These are phyloP conservation scores for Straminergon stramineum DNA, from an alignment of 225 moss, liverwort and hornwort genomes.

Conservation along the genomic window DNA sequence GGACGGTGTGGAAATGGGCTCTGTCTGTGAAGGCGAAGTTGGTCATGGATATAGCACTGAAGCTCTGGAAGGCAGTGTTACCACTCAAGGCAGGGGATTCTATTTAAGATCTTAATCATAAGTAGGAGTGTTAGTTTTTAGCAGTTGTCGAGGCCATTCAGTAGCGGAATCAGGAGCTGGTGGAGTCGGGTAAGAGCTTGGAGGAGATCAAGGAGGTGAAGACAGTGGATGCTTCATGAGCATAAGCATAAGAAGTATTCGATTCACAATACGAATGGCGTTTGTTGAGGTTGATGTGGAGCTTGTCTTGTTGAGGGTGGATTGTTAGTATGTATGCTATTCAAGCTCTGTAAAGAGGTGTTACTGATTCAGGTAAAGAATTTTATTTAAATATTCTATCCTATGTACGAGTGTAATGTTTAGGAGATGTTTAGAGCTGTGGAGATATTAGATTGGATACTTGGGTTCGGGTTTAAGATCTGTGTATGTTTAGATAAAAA, in stretches of 20 bases:
- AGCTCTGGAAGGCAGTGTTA: neutral
- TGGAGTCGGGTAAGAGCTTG: neutral
- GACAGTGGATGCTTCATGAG: neutral
- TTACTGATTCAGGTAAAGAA: neutral
- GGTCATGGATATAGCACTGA: neutral
- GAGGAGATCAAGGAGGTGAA: neutral
- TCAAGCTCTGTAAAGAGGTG: neutral
- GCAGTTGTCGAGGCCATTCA: neutral
- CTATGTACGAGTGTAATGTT: neutral
- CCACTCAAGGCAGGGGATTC: neutral
- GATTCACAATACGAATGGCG: constrained; percentile 8
- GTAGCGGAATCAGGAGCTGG: neutral
- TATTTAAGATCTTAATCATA: neutral
- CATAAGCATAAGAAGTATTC: neutral
- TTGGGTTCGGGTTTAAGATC: neutral
- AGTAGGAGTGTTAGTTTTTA: neutral
- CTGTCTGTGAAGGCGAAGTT: too few relatives aligned
- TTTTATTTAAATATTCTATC: neutral
- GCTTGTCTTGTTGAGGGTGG: neutral
- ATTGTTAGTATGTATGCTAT: neutral
- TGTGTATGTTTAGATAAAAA: neutral
- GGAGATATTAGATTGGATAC: neutral
- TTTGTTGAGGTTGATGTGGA: neutral
- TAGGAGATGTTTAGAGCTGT: neutral
- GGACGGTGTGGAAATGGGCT: too few relatives aligned